Conservation (phyloP, 2,329 filamentous ascomycete species). For the Neonectria neomacrospora region DNA sequence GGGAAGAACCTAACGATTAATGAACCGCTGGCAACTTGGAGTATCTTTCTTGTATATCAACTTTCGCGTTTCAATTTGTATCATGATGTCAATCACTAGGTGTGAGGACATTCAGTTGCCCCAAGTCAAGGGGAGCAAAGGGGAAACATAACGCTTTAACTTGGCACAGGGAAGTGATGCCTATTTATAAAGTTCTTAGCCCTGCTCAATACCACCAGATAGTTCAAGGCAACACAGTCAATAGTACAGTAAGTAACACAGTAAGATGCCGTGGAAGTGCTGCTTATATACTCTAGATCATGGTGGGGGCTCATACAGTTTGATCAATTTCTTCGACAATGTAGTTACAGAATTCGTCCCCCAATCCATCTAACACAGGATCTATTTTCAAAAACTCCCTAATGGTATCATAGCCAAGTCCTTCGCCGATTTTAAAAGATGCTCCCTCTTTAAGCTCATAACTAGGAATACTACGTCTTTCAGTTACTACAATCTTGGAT, state of each 20-base stretch:
- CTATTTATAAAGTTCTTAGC: no score
- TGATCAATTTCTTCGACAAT: background rate
- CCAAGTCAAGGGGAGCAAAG: conserved; percentile 6
- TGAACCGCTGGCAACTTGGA: conserved; percentile 31
- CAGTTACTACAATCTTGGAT: conserved; percentile 35
- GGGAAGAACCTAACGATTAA: conserved; percentile 37
- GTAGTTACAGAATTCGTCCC: background rate
- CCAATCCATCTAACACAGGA: background rate
- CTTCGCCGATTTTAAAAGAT: background rate
- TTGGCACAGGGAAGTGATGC: conserved; percentile 27
- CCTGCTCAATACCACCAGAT: no score
- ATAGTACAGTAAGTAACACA: no score
- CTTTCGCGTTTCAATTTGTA: conserved; percentile 22
- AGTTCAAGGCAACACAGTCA: no score
- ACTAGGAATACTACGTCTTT: conserved; percentile 16
- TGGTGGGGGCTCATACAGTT: conserved; percentile 20
- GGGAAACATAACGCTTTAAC: conserved; percentile 17
- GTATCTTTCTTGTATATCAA: conserved; percentile 32
- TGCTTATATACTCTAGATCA: conserved; percentile 38
- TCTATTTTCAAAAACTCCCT: background rate
- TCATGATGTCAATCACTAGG: conserved; percentile 7
- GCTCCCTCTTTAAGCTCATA: conserved; percentile 11
- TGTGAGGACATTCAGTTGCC: background rate
- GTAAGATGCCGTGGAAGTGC: background rate
- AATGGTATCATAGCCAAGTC: conserved; percentile 10